phyloP scores from a whole-genome alignment of 2,329 filamentous ascomycete species.

The Claviceps monticola region DNA sequence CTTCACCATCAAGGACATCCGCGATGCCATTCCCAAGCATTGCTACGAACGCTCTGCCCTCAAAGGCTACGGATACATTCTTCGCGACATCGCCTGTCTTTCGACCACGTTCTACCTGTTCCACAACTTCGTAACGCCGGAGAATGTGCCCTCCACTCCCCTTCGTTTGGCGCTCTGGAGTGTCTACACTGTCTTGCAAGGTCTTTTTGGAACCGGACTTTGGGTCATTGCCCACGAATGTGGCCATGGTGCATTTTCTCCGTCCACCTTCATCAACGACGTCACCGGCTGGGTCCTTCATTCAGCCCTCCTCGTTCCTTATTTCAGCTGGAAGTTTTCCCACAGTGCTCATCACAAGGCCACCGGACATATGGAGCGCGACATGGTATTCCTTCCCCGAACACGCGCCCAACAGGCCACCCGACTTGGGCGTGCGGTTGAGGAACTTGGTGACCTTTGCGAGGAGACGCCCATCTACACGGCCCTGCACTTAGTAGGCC shows the following conservation, averaged over 20 bases:
- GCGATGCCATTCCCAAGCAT: slow-evolving; percentile 93
- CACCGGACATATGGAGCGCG: slow-evolving; percentile 89
- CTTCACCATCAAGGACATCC: slow-evolving; percentile 95
- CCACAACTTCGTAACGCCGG: slow-evolving; percentile 80
- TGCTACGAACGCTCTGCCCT: slow-evolving; percentile 81
- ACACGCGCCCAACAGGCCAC: slow-evolving; percentile 71
- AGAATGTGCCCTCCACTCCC: slow-evolving; percentile 58
- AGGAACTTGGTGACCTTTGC: slow-evolving; percentile 77
- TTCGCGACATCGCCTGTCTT: slow-evolving; percentile 62
- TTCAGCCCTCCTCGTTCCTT: slow-evolving; percentile 79
- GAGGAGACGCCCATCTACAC: slow-evolving; percentile 91
- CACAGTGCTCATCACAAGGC: slow-evolving; percentile 99
- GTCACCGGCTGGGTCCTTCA: slow-evolving; percentile 84
- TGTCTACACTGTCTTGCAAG: slow-evolving; percentile 67
- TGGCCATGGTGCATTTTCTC: slow-evolving; percentile 90
- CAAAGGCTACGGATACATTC: slow-evolving; percentile 67
- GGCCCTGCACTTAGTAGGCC: slow-evolving; percentile 55
- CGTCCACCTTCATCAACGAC: slow-evolving; percentile 84
- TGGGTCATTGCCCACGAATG: slow-evolving; percentile 98
- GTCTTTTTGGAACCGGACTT: slow-evolving; percentile 81
- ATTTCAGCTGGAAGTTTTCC: slow-evolving; percentile 99
- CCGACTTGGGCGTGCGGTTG: slow-evolving; percentile 57
- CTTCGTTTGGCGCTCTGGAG: slow-evolving; percentile 51
- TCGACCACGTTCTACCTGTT: slow-evolving; percentile 72
- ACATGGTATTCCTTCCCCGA: slow-evolving; percentile 98